Percentiles rank a stretch among this genome's conserved stretches.
These are phyloP conservation scores for Hemisphaericaspora subhashii DNA, from an alignment of 1,139 yeast genomes.

Conservation along the genomic window DNA sequence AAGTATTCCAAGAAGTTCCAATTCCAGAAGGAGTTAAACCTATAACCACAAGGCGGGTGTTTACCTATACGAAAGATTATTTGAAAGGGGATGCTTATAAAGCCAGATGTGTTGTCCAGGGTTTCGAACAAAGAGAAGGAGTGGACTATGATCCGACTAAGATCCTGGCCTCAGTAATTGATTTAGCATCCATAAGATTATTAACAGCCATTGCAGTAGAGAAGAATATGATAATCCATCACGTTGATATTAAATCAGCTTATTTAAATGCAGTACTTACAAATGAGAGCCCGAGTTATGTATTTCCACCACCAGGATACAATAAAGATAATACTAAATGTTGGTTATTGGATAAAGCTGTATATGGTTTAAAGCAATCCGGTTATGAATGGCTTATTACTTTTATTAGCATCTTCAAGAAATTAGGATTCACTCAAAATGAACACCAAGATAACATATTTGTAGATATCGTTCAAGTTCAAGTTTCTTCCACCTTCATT, in stretches of 20 bases:
- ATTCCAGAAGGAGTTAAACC: background rate
- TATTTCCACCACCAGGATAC: background rate
- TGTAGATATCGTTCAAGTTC: too few relatives aligned
- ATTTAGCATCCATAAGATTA: background rate
- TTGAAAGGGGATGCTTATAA: background rate
- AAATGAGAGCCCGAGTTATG: background rate
- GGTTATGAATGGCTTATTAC: conserved; percentile 9
- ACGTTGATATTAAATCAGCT: background rate
- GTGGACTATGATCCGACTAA: background rate
- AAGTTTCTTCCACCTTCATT: too few relatives aligned
- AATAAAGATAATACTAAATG: background rate
- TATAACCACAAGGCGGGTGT: background rate
- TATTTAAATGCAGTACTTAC: background rate
- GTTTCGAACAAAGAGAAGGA: background rate
- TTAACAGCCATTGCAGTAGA: background rate
- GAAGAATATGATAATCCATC: background rate
- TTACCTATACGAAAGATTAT: background rate
- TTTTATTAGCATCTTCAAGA: too few relatives aligned
- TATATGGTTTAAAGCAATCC: conserved; percentile 10
- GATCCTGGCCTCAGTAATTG: background rate
- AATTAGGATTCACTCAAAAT: too few relatives aligned
- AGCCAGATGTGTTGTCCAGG: background rate
- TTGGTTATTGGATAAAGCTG: conserved; percentile 5
- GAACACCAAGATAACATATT: too few relatives aligned
- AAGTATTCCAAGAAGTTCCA: background rate